A percentile compares a stretch with the other conserved stretches of the same genome.
Evolutionary conservation across 2,329 filamentous ascomycete genomes (phyloP).

Genomic region (Orbilia oligospora): DNA sequence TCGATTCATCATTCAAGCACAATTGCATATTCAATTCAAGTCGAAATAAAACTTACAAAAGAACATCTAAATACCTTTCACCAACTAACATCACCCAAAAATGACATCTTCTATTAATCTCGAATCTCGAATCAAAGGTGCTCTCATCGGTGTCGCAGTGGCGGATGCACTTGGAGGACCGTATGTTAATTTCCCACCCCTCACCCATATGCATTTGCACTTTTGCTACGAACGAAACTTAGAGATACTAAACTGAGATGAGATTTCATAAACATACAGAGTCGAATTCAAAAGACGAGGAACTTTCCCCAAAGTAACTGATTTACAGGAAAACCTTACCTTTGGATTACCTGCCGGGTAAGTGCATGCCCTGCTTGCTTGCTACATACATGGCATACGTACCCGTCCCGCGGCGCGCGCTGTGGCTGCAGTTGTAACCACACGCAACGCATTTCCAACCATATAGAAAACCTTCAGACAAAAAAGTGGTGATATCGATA

Average conservation of each 20-base stretch:
- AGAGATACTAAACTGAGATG: constrained; percentile 6
- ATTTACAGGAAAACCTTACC: constrained; percentile 65
- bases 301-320: constrained; percentile 66
- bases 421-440: constrained; percentile 3
- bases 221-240: background rate
- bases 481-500: too few species aligned
- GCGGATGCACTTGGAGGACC: constrained; percentile 69
- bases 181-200: constrained; percentile 20
- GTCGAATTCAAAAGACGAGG: constrained; percentile 67
- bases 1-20: too few species aligned
- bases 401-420: too few species aligned
- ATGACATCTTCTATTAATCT: constrained; percentile 22
- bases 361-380: constrained; percentile 44
- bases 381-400: background rate
- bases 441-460: constrained; percentile 41
- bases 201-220: background rate
- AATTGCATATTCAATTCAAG: too few species aligned
- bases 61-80: background rate
- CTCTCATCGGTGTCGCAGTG: constrained; percentile 68
- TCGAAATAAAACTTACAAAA: too few species aligned
- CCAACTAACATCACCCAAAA: background rate
- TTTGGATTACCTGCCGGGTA: constrained; percentile 67
- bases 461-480: too few species aligned
- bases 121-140: constrained; percentile 56
- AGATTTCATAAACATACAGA: background rate